Evolutionary conservation across 2,329 filamentous ascomycete genomes (phyloP).

Genomic region (Colletotrichum tamarilloi): DNA sequence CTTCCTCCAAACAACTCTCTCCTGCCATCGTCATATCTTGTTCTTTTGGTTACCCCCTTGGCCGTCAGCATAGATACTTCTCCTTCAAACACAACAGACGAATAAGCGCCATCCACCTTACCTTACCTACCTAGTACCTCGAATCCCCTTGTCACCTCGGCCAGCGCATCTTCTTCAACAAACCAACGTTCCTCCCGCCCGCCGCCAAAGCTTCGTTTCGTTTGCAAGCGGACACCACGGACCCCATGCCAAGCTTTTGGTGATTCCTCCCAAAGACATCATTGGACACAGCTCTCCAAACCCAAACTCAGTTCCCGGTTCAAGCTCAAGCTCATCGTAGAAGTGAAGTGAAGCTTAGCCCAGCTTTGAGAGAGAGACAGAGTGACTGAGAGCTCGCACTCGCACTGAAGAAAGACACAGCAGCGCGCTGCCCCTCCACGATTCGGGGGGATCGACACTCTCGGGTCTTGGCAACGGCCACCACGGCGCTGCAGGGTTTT

Average conservation of each 20-base stretch:
- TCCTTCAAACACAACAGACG: not conserved
- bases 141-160: no score
- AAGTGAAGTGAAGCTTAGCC: no score
- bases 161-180: not conserved
- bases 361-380: no score
- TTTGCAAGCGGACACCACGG: not conserved
- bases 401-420: not conserved
- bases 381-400: not conserved
- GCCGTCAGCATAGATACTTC: no score
- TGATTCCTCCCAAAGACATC: slow-evolving; percentile 10
- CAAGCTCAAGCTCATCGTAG: no score
- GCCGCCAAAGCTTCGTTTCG: not conserved
- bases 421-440: slow-evolving; percentile 6
- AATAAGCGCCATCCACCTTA: not conserved
- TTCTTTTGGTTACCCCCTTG: not conserved
- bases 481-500: slow-evolving; percentile 20
- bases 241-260: slow-evolving; percentile 8
- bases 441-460: slow-evolving; percentile 13
- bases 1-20: not conserved
- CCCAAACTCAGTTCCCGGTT: not conserved
- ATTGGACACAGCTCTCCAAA: slow-evolving; percentile 22
- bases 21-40: no score
- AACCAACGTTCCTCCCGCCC: not conserved
- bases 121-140: no score
- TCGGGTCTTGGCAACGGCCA: slow-evolving; percentile 31